Evolutionary conservation across 805 yeast genomes (phyloP).

Genomic region (Hanseniaspora occidentalis): DNA sequence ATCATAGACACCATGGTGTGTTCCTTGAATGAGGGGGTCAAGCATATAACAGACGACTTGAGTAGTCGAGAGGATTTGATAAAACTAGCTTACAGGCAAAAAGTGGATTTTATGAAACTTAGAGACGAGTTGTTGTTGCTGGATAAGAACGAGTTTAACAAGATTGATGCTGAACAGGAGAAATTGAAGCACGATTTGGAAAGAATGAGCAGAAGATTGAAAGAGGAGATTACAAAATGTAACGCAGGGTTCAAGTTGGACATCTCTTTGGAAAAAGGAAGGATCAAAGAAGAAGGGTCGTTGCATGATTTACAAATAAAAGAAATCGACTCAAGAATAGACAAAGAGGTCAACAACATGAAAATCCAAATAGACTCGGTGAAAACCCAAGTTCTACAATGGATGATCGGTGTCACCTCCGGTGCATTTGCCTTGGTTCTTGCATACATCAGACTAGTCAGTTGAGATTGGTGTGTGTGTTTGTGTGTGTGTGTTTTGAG

Average conservation of each 20-base stretch:
- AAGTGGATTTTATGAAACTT: constrained; percentile 90
- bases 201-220: constrained; percentile 67
- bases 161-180: constrained; percentile 78
- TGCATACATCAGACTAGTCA: constrained; percentile 78
- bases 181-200: constrained; percentile 74
- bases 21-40: constrained; percentile 72
- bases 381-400: constrained; percentile 93
- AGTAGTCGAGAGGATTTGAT: constrained; percentile 79
- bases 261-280: constrained; percentile 84
- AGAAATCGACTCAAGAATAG: constrained; percentile 89
- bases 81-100: constrained; percentile 84
- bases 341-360: constrained; percentile 89
- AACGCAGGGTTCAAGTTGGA: constrained; percentile 86
- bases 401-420: constrained; percentile 96
- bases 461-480: constrained; percentile 23
- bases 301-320: constrained; percentile 87
- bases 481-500: neutral
- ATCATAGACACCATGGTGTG: constrained; percentile 61
- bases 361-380: constrained; percentile 91
- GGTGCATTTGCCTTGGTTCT: constrained; percentile 93
- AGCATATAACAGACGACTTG: constrained; percentile 58
- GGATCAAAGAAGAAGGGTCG: constrained; percentile 88
- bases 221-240: constrained; percentile 84
- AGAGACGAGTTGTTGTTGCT: constrained; percentile 83
- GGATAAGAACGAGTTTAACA: constrained; percentile 76